Conservation (phyloP, 257 asterid species). For the Coffea canephora region DNA sequence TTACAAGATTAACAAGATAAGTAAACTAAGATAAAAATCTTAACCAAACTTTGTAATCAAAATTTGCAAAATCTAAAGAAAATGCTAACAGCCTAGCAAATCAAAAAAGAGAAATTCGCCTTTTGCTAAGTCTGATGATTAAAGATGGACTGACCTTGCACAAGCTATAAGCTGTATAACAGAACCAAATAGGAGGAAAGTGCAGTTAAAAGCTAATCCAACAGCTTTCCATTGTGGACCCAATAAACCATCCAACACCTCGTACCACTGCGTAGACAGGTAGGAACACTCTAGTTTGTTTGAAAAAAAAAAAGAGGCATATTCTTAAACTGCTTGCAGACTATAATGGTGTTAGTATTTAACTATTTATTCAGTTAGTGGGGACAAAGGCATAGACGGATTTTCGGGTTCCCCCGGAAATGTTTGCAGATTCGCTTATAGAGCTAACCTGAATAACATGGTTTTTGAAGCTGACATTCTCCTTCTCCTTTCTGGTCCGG, state of each 20-base stretch:
- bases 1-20: constrained; percentile 7
- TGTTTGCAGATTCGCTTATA: constrained; percentile 1
- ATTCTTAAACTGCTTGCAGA: not conserved
- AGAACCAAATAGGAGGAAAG: constrained; percentile 93
- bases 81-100: not conserved
- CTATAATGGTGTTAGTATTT: not conserved
- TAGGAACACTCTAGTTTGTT: not conserved
- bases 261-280: constrained; percentile 62
- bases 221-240: constrained; percentile 88
- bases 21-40: not conserved
- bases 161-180: constrained; percentile 96
- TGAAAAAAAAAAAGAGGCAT: not conserved
- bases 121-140: not conserved
- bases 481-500: constrained; percentile 77
- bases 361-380: not conserved
- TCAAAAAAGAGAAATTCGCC: not conserved
- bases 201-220: constrained; percentile 94
- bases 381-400: not conserved
- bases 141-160: constrained; percentile 58
- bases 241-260: constrained; percentile 79
- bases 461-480: constrained; percentile 76
- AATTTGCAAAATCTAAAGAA: not conserved
- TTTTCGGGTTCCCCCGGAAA: not conserved
- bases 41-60: not conserved
- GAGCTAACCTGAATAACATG: constrained; percentile 74